Evolutionary conservation across 164 flowering plant species (phyloP).

Genomic region (Santalum album): DNA sequence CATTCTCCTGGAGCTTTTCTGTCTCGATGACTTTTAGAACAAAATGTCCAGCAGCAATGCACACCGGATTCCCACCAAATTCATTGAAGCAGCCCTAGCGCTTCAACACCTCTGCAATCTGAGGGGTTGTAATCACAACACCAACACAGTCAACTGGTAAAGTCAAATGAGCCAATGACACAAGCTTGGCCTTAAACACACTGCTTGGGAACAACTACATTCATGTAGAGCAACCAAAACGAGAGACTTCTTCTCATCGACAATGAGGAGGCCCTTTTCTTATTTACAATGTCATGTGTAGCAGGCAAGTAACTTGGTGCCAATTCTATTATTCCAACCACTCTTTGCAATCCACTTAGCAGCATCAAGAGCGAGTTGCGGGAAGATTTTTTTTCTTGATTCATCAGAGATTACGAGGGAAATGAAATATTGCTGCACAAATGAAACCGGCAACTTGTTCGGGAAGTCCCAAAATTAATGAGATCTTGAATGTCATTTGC

Average conservation of each 20-base stretch:
- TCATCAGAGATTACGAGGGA: too few relatives aligned
- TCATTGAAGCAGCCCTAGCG: conserved; percentile 75
- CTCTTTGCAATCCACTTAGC: conserved; percentile 47
- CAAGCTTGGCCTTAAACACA: too few relatives aligned
- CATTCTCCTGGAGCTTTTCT: conserved; percentile 84
- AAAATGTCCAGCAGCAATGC: conserved; percentile 87
- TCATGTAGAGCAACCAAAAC: conserved; percentile 85
- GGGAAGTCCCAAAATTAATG: conserved; percentile 71
- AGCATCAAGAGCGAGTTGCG: neutral
- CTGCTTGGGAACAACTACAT: conserved; percentile 81
- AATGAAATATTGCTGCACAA: conserved; percentile 77
- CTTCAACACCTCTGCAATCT: conserved; percentile 77
- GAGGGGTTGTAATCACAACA: conserved; percentile 94
- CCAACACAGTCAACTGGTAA: conserved; percentile 26
- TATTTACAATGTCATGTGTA: conserved; percentile 46
- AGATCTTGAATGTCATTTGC: conserved; percentile 81
- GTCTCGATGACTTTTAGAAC: conserved; percentile 78
- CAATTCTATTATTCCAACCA: conserved; percentile 72
- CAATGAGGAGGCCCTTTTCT: conserved; percentile 86
- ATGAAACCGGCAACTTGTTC: conserved; percentile 81
- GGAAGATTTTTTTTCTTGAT: too few relatives aligned
- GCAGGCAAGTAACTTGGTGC: conserved; percentile 89
- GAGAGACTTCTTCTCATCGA: conserved; percentile 96
- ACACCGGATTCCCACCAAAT: conserved; percentile 93
- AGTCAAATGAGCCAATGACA: too few relatives aligned